Base-by-base conservation (phyloP, 805 yeast species). In the Scheffersomyces amazonensis region DNA sequence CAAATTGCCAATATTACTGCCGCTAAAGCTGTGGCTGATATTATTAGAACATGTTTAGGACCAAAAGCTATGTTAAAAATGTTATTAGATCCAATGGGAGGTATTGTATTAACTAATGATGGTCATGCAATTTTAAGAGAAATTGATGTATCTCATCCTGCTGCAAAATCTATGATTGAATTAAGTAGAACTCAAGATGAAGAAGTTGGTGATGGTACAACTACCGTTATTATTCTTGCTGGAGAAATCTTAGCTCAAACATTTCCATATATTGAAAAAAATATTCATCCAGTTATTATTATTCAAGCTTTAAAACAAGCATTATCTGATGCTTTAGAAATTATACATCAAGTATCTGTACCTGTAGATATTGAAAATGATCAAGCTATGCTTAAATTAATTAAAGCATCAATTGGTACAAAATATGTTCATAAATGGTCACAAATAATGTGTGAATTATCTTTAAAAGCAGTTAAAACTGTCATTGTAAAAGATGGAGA, bases 1-100 rank as follows among this genome's bases (percentile, higher is more conserved):
- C 99, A 93, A 67, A 76, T 87, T 45, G 87, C 96, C 45, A 95
- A 93, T 60, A 91, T 93, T 67, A 88, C 97, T 4, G 99, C 99
- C 3, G 99, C 99, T n/a, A 93, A 93, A 59, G 96, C 99, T 2
- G 98, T 91, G 30, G 95, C 97, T 0, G 99, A 93, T 63, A 91
- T 93, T 56, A 88, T 93, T 53, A 79, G 99, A 63, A 93, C 99
- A 18, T 93, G 99, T 75, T 73, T 93, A 43, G 99, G 99, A 15
- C 99, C 99, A 37, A 91, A 91, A 63, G 99, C 99, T 24, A 93
- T 93, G 99, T 78, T 93, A 45, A 93, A 93, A 70, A 91, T 93
- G 98, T 73, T 93, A 38, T 73, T 93, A 47, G 99, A 93, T 60
- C 99, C 99, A 40, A 84, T 85, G 81, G 91, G 93, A 22, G 99